phyloP scores from a whole-genome alignment of 2,329 filamentous ascomycete species.

The Penicillium verrucosum region DNA sequence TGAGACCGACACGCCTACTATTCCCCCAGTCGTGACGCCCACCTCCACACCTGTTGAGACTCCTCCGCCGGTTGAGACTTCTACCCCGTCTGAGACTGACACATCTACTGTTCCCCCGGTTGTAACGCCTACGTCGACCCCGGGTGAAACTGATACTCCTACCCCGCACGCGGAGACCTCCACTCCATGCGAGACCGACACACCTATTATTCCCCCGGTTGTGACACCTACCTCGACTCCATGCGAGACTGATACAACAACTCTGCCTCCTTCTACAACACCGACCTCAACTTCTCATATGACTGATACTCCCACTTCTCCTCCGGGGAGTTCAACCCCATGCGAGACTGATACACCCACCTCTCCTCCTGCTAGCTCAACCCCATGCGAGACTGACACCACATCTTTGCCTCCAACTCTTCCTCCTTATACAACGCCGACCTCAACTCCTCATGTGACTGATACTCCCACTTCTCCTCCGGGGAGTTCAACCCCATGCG shows the following conservation, averaged over 20 bases:
- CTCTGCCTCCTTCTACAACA: background rate
- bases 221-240: background rate
- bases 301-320: too few relatives aligned
- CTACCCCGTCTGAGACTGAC: background rate
- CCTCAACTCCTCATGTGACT: constrained; percentile 4
- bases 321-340: too few relatives aligned
- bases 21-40: background rate
- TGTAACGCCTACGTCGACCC: background rate
- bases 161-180: background rate
- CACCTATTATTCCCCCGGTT: background rate
- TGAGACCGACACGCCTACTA: background rate
- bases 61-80: background rate
- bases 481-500: background rate
- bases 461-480: constrained; percentile 5
- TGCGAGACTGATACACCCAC: too few relatives aligned
- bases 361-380: background rate
- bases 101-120: background rate
- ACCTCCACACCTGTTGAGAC: background rate
- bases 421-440: background rate
- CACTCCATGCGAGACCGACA: background rate
- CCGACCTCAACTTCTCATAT: background rate
- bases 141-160: background rate
- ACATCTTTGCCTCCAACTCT: background rate
- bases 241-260: too few relatives aligned
- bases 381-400: background rate